Evolutionary conservation across 208 protist species (phyloP), one percentile per base, ranked within the genome.

Genomic region (Porcisia hertigi): DNA sequence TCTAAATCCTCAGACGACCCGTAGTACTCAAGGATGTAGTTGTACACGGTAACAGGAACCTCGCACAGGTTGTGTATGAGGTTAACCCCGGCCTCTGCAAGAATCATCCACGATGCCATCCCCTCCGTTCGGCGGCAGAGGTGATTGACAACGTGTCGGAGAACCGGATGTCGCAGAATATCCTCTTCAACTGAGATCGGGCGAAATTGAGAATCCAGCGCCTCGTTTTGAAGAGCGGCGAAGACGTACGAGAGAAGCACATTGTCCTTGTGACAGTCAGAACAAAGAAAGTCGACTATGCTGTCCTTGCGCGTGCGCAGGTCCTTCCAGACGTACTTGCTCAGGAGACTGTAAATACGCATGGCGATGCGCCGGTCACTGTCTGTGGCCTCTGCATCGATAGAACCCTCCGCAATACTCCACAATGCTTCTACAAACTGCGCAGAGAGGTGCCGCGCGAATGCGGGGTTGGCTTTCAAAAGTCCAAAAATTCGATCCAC

Each of bases 371-470:
- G 90, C 30, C 89, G 86, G 65, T 97, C 91, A 53, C 81, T 77
- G 55, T 87, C 57, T n/a, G 71, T 75, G 66, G 80, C 77, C 43
- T 88, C 82, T 18, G 79, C 67, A 76, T 94, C 89, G 16, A 93
- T 75, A 23, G 90, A 85, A 45, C 94, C 94, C 58, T 96, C 90
- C 39, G 89, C 92, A 45, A 96, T 92, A 41, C 89, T 86, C 92
- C 94, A 97, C 1, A 97, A 67, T 20, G 94, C 86, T 63, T 97
- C 94, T 30, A 97, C 84, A 77, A 97, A 97, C 69, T 86, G 81
- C 41, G 81, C 82, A 49, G 88, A 92, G 34, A 94, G 69, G 36
- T 89, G 75, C 4, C 92, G 82, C 41, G 85, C 91, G 34, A 87
- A 87, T 18, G 86, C 80, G 2, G 88, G 85, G 80, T 91, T 90